Evolutionary conservation across 768 basidiomycete genomes (phyloP), one percentile per base, ranked within the genome.

Genomic region (Lactarius akahatsu): DNA sequence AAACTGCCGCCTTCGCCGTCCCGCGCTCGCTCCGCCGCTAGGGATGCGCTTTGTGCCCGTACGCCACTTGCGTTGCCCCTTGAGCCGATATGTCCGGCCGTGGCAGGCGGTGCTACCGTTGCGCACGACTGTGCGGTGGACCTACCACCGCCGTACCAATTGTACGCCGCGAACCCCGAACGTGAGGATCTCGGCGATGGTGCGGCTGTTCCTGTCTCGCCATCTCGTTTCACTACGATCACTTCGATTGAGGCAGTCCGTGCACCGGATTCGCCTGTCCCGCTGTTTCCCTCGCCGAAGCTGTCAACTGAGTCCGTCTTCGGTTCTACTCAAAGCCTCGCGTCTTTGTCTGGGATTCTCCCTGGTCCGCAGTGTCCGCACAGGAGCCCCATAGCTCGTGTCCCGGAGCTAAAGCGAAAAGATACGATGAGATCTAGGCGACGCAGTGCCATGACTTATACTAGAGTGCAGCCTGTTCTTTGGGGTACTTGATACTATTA

Each of bases 261-360:
- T 38, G 69, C 69, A 9, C 68, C 58, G 3, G 69, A 70, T 43
- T 70, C 69, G 11, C 69, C 69, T 6, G 64, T 69, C 36, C 69
- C 67, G 7, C 18, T 23, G 3, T 43, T 69, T 13, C 59, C 68
- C 10, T 64, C 67, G 11, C 67, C 69, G 4, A 60, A 64, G 18
- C 47, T 47, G 10, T 67, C 69, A 9, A 59, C 61, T 0, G 63
- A 69, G 30, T 59, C 57, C 47, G 67, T 62, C 3, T 70, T 69
- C 32, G 69, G 55, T 6, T 65, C 69, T 2, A 41, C 57, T 18
- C 61, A 65, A 18, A 69, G 57, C 59, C 50, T 68, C 38, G 60
- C 40, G 41, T 59, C 69, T 20, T 2, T 54, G 28, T 50, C 67
- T 38, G 36, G 34, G 23, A 23, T 28, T 16, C 32, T 9, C 10